Evolutionary conservation across 2,329 filamentous ascomycete genomes (phyloP), one percentile per base, ranked within the genome.

Genomic region (Calonectria henricotiae): DNA sequence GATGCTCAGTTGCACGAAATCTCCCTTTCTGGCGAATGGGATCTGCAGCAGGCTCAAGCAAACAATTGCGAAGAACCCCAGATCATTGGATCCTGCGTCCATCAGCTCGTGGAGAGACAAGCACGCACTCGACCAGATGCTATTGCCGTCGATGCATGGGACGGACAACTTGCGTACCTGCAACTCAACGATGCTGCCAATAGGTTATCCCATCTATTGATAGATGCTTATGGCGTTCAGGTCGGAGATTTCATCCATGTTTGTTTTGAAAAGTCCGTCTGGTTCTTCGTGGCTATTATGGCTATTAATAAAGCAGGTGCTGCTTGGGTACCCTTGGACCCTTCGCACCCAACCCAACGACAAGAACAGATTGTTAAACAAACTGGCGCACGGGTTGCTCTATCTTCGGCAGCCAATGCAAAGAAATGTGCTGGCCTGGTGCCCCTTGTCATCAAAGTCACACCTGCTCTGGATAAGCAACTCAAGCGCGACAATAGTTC

Each of bases 141-240:
- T 51, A 7, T 71, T 61, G 79, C 77, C 0, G 55, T 79, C 1
- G 62, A 47, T 23, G 72, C 79, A 0, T 80, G 79, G 76, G 77
- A 80, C 41, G 76, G 74, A 2, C 25, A 74, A 0, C 60, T 78
- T 3, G 77, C 76, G 0, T 80, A 76, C n/a, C 12, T 9, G 0
- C 58, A 75, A 12, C 62, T 77, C 1, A 61, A 73, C 5, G 20
- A 13, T 1, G 15, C 67, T 6, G 27, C 75, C 0, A 65, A 37
- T 5, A 12, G 12, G 1, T 20, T 77, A 5, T 68, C 70, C 1
- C 27, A 17, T 13, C 37, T 62, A 11, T 64, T 77, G 4, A n/a
- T 67, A 17, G 12, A 61, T 44, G 25, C 43, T 2, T n/a, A 49
- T 6, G 70, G 62, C 35, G 63, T 71, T n/a, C 62, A 49, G 20